Evolutionary conservation across 2,329 filamentous ascomycete species (phyloP).

Genomic region (Uncinocarpus reesii): DNA sequence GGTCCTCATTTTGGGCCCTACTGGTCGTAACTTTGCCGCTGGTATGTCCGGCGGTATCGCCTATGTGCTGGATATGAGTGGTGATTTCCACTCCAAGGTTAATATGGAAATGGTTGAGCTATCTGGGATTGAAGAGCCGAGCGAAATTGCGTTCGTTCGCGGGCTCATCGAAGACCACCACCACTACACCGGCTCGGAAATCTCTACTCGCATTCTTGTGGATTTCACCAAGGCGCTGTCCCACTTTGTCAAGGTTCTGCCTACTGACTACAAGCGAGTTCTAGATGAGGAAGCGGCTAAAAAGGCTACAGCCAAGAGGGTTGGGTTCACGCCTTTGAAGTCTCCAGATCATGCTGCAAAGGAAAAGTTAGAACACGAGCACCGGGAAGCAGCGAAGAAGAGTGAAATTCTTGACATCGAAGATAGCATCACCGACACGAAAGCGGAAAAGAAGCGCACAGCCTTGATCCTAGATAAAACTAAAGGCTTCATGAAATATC

Average conservation of each 20-base stretch:
- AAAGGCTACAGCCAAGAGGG: constrained; percentile 72
- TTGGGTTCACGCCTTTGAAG: constrained; percentile 68
- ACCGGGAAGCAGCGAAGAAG: constrained; percentile 49
- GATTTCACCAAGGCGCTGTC: constrained; percentile 87
- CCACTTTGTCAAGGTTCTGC: constrained; percentile 86
- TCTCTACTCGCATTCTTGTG: constrained; percentile 83
- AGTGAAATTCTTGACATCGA: constrained; percentile 73
- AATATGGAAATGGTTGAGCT: constrained; percentile 97
- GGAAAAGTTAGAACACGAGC: constrained; percentile 36
- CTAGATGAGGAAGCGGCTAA: constrained; percentile 76
- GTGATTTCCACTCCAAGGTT: constrained; percentile 85
- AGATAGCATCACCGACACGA: constrained; percentile 74
- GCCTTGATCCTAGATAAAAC: constrained; percentile 96
- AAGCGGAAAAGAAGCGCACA: constrained; percentile 79
- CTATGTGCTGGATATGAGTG: constrained; percentile 80
- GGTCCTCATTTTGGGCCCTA: constrained; percentile 73
- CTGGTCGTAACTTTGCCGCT: constrained; percentile 92
- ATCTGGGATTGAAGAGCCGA: constrained; percentile 67
- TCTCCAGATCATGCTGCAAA: constrained; percentile 8
- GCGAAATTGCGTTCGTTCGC: constrained; percentile 81
- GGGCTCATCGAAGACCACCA: constrained; percentile 93
- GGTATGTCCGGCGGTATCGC: constrained; percentile 98
- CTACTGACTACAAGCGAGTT: constrained; percentile 92
- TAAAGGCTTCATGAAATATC: constrained; percentile 93
- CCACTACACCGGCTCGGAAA: constrained; percentile 93